These are phyloP conservation scores for Hyphodiscus hymeniophilus DNA, from an alignment of 495 filamentous ascomycete genomes.

Conservation along the genomic window DNA sequence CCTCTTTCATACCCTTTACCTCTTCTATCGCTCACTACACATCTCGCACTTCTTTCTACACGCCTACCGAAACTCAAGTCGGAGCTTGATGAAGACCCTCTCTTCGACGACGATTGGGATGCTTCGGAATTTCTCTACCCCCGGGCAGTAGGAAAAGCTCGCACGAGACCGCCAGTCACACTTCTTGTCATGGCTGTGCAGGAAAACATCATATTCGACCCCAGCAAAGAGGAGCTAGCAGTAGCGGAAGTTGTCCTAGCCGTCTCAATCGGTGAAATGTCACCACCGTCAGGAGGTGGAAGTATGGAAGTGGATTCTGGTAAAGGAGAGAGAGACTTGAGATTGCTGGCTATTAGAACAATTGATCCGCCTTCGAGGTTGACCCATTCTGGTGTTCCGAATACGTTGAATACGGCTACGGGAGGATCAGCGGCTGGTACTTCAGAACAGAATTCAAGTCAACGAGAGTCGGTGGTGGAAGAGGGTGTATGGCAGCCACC, in stretches of 20 bases:
- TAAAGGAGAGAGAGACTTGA: conserved; percentile 22
- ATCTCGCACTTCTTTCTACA: conserved; percentile 88
- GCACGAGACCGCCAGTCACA: conserved; percentile 67
- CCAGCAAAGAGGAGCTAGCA: conserved; percentile 78
- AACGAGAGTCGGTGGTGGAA: conserved; percentile 46
- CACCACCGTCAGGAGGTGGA: conserved; percentile 13
- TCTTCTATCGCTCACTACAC: conserved; percentile 83
- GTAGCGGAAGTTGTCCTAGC: conserved; percentile 86
- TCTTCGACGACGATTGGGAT: conserved; percentile 98
- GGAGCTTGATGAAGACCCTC: conserved; percentile 84
- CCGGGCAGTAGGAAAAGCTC: conserved; percentile 20
- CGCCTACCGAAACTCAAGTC: conserved; percentile 78
- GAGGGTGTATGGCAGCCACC: conserved; percentile 74
- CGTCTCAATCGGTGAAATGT: conserved; percentile 52
- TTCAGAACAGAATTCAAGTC: conserved; percentile 29
- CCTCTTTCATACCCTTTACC: conserved; percentile 88
- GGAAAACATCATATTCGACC: conserved; percentile 89
- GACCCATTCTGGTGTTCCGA: conserved; percentile 50
- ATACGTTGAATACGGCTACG: conserved; percentile 59
- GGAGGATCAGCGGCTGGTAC: conserved; percentile 30
- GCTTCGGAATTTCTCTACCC: conserved; percentile 72
- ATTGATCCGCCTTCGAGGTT: conserved; percentile 66
- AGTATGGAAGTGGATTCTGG: conserved; percentile 24
- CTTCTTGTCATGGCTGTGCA: conserved; percentile 82
- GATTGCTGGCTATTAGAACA: conserved; percentile 54